Base-by-base conservation (phyloP, 176 grass and related monocot species). In the Tillandsia leiboldiana region DNA sequence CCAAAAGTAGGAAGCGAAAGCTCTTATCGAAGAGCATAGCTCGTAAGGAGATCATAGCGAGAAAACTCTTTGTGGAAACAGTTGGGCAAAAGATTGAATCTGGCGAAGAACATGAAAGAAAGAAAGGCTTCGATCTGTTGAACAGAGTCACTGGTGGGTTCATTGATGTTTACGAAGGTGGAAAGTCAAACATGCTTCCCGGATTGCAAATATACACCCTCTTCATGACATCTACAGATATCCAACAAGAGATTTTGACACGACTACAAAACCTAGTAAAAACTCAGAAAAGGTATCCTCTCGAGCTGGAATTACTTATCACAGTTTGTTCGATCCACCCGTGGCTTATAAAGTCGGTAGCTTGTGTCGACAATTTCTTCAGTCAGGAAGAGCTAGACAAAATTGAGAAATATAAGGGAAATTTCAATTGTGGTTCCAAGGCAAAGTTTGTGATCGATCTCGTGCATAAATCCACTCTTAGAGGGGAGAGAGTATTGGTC, bases 361-460 rank as follows among this genome's bases (percentile, higher is more conserved):
- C 57, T 11, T 83, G 78, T 59, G 81, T 65, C 10, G 68, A 50
- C 51, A 80, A 49, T 58, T 85, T 73, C 79, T 92, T 96, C 65
- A 96, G 65, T 26, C 65, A 49, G 47, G 70, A 72, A 11, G 81
- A 96, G 68, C 2, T 92, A 17, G 52, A 71, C 63, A 70, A 70
- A 51, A 75, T 96, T 13, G 70, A 77, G 1, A 83, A 47, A 22
- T 75, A 73, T 61, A 78, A 75, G 72, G 49, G 50, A 66, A 65
- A 84, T 12, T 73, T 63, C 0, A 3, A 49, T 2, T 73, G 42
- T 63, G 92, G 92, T 71, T 89, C 83, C 11, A 96, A 96, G 78
- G 72, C 81, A 17, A 84, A 80, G 62, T 96, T 96, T 73, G 85
- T 96, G 3, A 87, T 96, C 17, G 88, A 96, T 83, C 83, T 91